Percentiles rank a stretch among this genome's conserved stretches.
Conservation (phyloP, 148 eudicot genomes). For the Rhododendron kiyosumense region DNA sequence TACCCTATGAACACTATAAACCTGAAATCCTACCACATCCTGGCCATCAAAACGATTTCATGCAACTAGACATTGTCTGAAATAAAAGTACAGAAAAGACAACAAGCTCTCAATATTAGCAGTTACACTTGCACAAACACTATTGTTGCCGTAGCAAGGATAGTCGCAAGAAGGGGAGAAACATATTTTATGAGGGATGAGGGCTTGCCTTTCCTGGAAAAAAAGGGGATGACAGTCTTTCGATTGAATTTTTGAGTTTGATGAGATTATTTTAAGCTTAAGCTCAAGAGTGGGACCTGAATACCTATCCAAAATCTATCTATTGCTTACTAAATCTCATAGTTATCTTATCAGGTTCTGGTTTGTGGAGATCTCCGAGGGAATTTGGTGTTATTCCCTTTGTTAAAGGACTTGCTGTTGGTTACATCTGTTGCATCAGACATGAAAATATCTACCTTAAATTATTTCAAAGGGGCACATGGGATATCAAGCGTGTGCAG, state of each 20-base stretch:
- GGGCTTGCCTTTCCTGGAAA: background rate
- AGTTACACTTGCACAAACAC: background rate
- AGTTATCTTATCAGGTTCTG: conserved; percentile 49
- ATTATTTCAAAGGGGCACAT: conserved; percentile 94
- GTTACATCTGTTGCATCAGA: conserved; percentile 30
- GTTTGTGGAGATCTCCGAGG: conserved; percentile 97
- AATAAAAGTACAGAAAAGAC: background rate
- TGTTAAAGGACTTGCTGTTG: conserved; percentile 38
- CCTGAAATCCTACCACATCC: background rate
- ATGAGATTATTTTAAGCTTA: background rate
- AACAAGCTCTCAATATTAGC: background rate
- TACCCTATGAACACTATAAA: background rate
- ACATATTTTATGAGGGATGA: background rate
- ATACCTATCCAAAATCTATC: background rate
- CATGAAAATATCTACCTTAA: conserved; percentile 38
- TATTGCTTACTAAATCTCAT: conserved; percentile 6
- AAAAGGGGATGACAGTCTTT: background rate
- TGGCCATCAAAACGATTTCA: background rate
- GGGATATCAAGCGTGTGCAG: conserved; percentile 93
- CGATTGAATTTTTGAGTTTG: background rate
- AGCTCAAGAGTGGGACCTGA: background rate
- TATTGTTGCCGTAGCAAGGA: background rate
- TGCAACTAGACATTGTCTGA: background rate
- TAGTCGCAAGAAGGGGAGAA: background rate
- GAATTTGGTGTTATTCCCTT: conserved; percentile 71